Percentiles rank a stretch among this genome's conserved stretches.
These are phyloP conservation scores for Hippophae gyantsensis DNA, from an alignment of 306 rosid genomes.

Conservation along the genomic window DNA sequence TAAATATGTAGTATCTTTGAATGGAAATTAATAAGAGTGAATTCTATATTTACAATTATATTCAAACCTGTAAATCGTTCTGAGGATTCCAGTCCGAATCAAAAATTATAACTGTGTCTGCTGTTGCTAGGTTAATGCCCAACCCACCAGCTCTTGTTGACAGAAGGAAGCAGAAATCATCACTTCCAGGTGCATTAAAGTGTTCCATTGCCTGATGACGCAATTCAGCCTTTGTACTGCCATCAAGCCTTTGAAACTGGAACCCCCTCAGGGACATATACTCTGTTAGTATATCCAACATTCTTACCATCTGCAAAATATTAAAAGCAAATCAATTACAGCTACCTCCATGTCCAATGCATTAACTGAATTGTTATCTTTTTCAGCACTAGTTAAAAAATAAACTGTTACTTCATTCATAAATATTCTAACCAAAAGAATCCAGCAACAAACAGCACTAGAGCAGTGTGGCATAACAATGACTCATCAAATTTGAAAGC, in stretches of 20 bases:
- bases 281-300: slow-evolving; percentile 87
- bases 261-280: slow-evolving; percentile 90
- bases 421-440: neutral
- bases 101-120: slow-evolving; percentile 95
- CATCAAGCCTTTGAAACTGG: slow-evolving; percentile 97
- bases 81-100: slow-evolving; percentile 99
- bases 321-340: slow-evolving; percentile 5
- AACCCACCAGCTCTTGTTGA: slow-evolving; percentile 98
- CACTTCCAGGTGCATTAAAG: slow-evolving; percentile 97
- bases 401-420: too few relatives aligned
- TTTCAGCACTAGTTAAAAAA: too few relatives aligned
- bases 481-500: too few relatives aligned
- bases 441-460: neutral
- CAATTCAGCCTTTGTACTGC: slow-evolving; percentile 92
- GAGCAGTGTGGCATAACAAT: too few relatives aligned
- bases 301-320: slow-evolving; percentile 88
- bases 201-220: slow-evolving; percentile 99
- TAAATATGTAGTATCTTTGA: too few relatives aligned
- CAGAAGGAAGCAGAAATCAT: slow-evolving; percentile 98
- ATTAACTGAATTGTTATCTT: neutral
- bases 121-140: slow-evolving; percentile 98
- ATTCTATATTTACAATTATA: neutral
- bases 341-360: slow-evolving; percentile 11
- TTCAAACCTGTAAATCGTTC: slow-evolving; percentile 83
- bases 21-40: too few relatives aligned